Base-by-base conservation (phyloP, 257 asterid species). In the Echites panduratus region DNA sequence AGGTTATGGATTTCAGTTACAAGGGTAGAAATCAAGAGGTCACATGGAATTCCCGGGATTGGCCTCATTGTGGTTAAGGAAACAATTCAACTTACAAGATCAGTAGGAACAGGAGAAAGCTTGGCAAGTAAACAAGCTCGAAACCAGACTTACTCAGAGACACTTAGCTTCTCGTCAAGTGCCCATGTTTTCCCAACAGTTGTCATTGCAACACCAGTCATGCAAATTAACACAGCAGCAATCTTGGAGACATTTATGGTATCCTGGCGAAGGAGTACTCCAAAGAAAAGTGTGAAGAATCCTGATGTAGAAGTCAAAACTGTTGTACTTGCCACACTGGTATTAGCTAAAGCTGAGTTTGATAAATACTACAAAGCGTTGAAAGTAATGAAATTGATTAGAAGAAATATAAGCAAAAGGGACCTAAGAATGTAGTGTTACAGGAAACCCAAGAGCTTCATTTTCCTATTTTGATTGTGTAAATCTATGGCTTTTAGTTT, bases 291-390 rank as follows among this genome's bases (percentile, higher is more conserved):
- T 1, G 97, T 90, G 85, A 90, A 89, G 75, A 90, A 88, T 73
- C 89, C 93, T 5, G 97, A 86, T 24, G 96, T 90, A 9, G 97
- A 90, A 64, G 96, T 87, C 83, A 90, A 79, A 77, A 90, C 85
- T 1, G 97, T 89, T 20, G 96, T 87, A 80, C 90, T 90, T 16
- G 97, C 92, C 62, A 90, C 97, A 77, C 97, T 90, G 17, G 97
- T 90, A 66, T 89, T 86, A 0, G 94, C 97, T 79, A 90, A 79
- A 48, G 97, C 96, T 45, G 94, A 89, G 78, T 86, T 50, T 17
- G 57, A 50, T 50, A 50, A 50, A 50, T 50, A 50, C 57, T 50
- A 4, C 57, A 50, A 50, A 50, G 24, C 6, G 16, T 49, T 49
- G n/a, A 49, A 49, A 49, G 56, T n/a, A 14, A 14, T 49, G 56